These are phyloP conservation scores for Ustilago vetiveriae DNA, from an alignment of 1,284 basidiomycete genomes.

Conservation along the genomic window DNA sequence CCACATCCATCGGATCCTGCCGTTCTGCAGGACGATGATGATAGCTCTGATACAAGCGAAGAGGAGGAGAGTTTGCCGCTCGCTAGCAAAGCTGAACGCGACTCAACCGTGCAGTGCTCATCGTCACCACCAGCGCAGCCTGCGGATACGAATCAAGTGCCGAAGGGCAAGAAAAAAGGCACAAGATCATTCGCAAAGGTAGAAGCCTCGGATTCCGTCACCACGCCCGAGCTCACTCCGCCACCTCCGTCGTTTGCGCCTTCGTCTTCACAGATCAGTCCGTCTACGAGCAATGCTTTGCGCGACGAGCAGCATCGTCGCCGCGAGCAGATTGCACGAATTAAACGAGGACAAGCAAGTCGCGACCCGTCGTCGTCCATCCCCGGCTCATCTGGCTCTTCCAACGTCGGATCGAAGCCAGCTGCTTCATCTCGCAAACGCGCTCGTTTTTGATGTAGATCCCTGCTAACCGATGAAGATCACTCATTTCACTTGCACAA, in stretches of 20 bases:
- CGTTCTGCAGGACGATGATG: not conserved
- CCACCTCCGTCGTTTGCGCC: conserved; percentile 5
- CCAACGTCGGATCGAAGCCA: not conserved
- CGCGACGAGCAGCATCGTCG: conserved; percentile 27
- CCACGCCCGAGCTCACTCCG: not conserved
- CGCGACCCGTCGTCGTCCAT: not conserved
- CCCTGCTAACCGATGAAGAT: too few species aligned
- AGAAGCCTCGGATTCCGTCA: too few species aligned
- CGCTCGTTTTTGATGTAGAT: conserved; percentile 17
- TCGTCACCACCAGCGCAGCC: not conserved
- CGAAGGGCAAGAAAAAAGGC: not conserved
- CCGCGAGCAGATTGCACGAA: conserved; percentile 23
- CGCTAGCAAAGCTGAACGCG: not conserved
- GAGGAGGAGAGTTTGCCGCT: conserved; percentile 17
- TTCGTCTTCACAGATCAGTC: conserved; percentile 4
- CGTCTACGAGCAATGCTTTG: not conserved
- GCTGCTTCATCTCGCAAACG: conserved; percentile 13
- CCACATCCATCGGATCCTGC: not conserved
- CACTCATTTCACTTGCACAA: too few species aligned
- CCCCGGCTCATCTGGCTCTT: not conserved
- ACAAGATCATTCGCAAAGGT: not conserved
- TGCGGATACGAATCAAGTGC: not conserved
- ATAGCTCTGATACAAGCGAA: conserved; percentile 8
- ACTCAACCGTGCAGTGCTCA: not conserved
- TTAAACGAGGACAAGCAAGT: conserved; percentile 13